Percentiles rank a stretch among this genome's conserved stretches.
Conservation (phyloP, 306 rosid genomes). For the Malus asiatica region DNA sequence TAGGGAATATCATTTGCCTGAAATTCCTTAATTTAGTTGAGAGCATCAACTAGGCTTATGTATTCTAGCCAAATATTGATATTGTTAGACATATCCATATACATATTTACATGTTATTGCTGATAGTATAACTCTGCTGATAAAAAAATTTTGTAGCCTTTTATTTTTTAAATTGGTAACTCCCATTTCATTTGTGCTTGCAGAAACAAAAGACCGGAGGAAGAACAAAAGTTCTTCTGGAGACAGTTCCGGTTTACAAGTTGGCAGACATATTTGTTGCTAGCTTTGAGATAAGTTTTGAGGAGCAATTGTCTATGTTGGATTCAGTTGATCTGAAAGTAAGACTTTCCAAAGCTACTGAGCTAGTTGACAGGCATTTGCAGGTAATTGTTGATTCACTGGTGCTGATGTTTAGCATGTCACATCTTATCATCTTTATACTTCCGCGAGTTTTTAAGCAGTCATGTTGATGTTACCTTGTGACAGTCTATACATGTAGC, state of each 20-base stretch:
- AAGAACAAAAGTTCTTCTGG: slow-evolving; percentile 89
- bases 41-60: not conserved
- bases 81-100: not conserved
- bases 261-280: slow-evolving; percentile 99
- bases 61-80: not conserved
- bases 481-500: slow-evolving; percentile 96
- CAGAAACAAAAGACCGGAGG: slow-evolving; percentile 98
- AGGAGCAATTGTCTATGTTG: slow-evolving; percentile 87
- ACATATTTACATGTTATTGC: not conserved
- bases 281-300: slow-evolving; percentile 97
- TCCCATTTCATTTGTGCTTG: slow-evolving; percentile 23
- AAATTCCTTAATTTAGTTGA: not conserved
- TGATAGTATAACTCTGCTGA: not conserved
- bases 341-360: slow-evolving; percentile 95
- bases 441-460: slow-evolving; percentile 4
- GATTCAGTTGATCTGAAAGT: slow-evolving; percentile 90
- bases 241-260: slow-evolving; percentile 95
- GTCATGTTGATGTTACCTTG: slow-evolving; percentile 27
- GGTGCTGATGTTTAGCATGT: not conserved
- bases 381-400: slow-evolving; percentile 46
- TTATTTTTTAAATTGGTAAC: not conserved
- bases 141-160: not conserved
- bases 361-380: slow-evolving; percentile 92
- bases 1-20: not conserved
- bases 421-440: not conserved